A percentile compares a stretch with the other conserved stretches of the same genome.
These are phyloP conservation scores for Aspergillus awamori DNA, from an alignment of 2,329 filamentous ascomycete genomes.

Conservation along the genomic window DNA sequence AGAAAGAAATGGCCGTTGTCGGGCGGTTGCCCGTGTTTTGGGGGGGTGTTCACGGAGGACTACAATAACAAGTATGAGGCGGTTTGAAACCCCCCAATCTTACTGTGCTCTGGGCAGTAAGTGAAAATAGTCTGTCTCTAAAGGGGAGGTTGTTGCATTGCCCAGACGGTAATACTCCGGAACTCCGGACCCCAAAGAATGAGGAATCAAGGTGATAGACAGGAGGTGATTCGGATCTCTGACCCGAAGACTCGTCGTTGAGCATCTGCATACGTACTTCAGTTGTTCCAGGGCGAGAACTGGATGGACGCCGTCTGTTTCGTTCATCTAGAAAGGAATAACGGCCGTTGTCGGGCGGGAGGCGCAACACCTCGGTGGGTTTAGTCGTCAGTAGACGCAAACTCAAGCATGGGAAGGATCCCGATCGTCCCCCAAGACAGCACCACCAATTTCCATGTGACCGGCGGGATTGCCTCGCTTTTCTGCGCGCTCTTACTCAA, in stretches of 20 bases:
- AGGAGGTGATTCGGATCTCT: conserved; percentile 5
- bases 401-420: neutral
- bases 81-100: neutral
- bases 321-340: conserved; percentile 6
- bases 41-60: neutral
- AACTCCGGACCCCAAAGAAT: conserved; percentile 6
- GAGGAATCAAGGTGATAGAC: neutral
- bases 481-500: conserved; percentile 13
- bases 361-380: neutral
- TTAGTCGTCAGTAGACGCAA: neutral
- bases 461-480: conserved; percentile 8
- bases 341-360: neutral
- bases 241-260: neutral
- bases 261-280: neutral
- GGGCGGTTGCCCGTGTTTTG: neutral
- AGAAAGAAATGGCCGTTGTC: conserved; percentile 11
- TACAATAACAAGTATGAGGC: neutral
- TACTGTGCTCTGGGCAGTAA: neutral
- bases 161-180: conserved; percentile 8
- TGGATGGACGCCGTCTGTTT: conserved; percentile 12
- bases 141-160: neutral
- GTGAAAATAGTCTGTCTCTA: no score
- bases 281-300: conserved; percentile 1
- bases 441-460: conserved; percentile 14
- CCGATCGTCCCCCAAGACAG: conserved; percentile 9